These are phyloP conservation scores for Prosopis cineraria DNA, from an alignment of 306 rosid genomes.

Conservation along the genomic window DNA sequence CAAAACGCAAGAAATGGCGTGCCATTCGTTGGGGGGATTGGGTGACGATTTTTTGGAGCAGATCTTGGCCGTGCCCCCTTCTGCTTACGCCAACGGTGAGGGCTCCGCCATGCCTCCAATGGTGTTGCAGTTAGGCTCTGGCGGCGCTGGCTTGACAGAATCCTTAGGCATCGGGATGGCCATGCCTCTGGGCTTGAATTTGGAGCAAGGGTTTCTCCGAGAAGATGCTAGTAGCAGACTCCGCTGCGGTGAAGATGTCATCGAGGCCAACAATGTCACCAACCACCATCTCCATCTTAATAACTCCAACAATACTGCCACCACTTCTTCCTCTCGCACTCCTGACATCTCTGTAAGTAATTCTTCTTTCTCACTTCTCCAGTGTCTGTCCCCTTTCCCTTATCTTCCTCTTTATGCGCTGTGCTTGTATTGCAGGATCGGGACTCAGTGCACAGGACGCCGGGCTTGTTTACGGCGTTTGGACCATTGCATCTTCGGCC, in stretches of 20 bases:
- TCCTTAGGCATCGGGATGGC: constrained; percentile 53
- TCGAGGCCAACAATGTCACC: constrained; percentile 30
- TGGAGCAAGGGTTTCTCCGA: constrained; percentile 68
- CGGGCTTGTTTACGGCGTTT: constrained; percentile 66
- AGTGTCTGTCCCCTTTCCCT: neutral
- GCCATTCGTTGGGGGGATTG: constrained; percentile 70
- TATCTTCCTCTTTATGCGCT: neutral
- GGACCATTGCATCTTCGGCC: constrained; percentile 75
- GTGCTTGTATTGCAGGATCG: constrained; percentile 53
- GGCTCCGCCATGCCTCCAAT: constrained; percentile 47
- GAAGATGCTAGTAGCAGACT: constrained; percentile 39
- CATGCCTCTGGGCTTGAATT: constrained; percentile 84
- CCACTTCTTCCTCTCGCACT: constrained; percentile 44
- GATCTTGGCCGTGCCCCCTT: constrained; percentile 68
- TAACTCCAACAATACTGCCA: constrained; percentile 25
- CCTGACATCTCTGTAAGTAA: constrained; percentile 57
- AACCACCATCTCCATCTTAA: constrained; percentile 36
- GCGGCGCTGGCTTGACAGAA: constrained; percentile 46
- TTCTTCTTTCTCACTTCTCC: neutral
- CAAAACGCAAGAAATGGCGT: constrained; percentile 79
- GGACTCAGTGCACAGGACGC: constrained; percentile 62
- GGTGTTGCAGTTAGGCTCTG: constrained; percentile 64
- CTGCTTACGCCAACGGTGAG: constrained; percentile 36
- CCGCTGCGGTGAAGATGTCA: constrained; percentile 49
- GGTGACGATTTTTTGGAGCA: constrained; percentile 92